Evolutionary conservation across 768 basidiomycete species (phyloP), one percentile per base, ranked within the genome.

Genomic region (Pleurotus tuoliensis): DNA sequence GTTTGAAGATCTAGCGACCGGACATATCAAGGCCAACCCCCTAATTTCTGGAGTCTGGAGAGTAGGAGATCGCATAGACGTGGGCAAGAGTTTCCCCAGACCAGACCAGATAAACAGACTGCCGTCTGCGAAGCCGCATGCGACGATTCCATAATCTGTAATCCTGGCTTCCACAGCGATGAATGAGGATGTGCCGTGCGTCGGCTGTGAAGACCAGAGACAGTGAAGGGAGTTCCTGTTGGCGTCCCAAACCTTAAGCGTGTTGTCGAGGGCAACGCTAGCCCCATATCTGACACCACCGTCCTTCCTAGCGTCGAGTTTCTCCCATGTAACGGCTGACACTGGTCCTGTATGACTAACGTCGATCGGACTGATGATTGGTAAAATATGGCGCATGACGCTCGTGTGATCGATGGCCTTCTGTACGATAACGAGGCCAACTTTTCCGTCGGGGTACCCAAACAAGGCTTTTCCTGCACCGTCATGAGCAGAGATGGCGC

Each of bases 201-300:
- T 22, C 2, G 51, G 51, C 15, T 75, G 69, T 16, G 84, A 88
- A 1, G 82, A 79, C 90, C 89, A 92, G 18, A 86, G 51, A 57
- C 84, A 86, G n/a, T 59, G 62, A 12, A 82, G 67, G 5, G 39
- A 4, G 39, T 41, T 53, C 3, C 70, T 71, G 60, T 76, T 81
- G 13, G 78, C 70, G 56, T 87, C 80, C 92, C 92, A 93, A 2
- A 94, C 59, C 66, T 92, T 93, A 61, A 90, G 77, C 20, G 72
- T 69, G 0, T 89, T 89, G 61, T 92, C 89, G 1, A 72, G 65
- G 4, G 81, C 83, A 1, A 73, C 84, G 4, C 84, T 87, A 38
- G 82, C 68, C 39, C 83, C 76, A 1, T 24, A 39, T n/a, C 34
- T 22, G 11, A 27, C 12, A 15, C 47, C 62, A 60, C 3, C 56